These are phyloP conservation scores for Thelonectria discophora DNA, from an alignment of 2,329 filamentous ascomycete genomes.

Conservation along the genomic window DNA sequence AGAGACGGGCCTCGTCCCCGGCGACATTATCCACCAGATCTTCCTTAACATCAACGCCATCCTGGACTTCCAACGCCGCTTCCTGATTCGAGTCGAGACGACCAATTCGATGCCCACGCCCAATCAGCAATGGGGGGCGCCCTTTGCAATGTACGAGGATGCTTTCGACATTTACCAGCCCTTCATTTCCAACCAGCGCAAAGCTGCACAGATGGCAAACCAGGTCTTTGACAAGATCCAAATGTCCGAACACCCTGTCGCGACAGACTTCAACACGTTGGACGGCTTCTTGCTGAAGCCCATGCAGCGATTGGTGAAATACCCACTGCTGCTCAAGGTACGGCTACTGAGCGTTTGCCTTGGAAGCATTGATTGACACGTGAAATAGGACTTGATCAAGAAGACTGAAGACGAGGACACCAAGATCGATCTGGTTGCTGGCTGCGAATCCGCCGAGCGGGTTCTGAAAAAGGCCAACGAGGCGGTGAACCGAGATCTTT, in stretches of 20 bases:
- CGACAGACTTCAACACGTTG: conserved; percentile 85
- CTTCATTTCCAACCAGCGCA: conserved; percentile 96
- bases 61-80: conserved; percentile 93
- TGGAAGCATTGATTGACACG: conserved; percentile 37
- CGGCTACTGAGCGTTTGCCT: conserved; percentile 19
- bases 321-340: conserved; percentile 88
- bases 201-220: conserved; percentile 85
- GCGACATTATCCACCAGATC: conserved; percentile 91
- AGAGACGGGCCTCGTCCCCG: conserved; percentile 85
- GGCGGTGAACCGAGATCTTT: conserved; percentile 86
- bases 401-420: conserved; percentile 79
- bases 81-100: conserved; percentile 94
- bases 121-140: conserved; percentile 92
- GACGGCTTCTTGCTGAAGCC: conserved; percentile 95
- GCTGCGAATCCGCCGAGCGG: conserved; percentile 82
- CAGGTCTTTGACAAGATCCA: conserved; percentile 88
- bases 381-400: conserved; percentile 79
- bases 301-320: conserved; percentile 95
- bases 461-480: conserved; percentile 88
- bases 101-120: conserved; percentile 83
- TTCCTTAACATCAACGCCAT: conserved; percentile 97
- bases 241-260: conserved; percentile 78
- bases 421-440: conserved; percentile 75
- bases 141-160: conserved; percentile 86
- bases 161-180: conserved; percentile 93